Evolutionary conservation across 2,329 filamentous ascomycete species (phyloP), one percentile per base, ranked within the genome.

Genomic region (Diaporthe velutina): DNA sequence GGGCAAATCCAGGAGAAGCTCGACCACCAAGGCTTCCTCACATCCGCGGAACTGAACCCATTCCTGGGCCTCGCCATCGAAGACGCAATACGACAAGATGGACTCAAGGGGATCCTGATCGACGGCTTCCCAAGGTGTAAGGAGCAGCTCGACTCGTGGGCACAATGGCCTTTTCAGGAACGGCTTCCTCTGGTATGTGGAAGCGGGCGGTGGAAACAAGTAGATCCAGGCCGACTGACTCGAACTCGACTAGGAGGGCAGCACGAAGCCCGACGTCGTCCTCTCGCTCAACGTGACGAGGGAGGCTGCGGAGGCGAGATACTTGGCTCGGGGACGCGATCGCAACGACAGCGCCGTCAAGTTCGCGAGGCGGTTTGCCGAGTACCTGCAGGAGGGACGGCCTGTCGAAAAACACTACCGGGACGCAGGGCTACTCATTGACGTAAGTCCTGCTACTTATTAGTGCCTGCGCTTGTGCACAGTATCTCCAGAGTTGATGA

Each of bases 141-240:
- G 70, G 70, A 71, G 55, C 70, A 71, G 70, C 70, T 71, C 42
- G 33, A 28, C 13, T 71, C 70, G 42, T 71, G 70, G 70, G 55
- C 70, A 15, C 25, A 52, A 22, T 71, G 70, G 70, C 70, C 70
- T 13, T 71, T 71, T 30, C 70, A 61, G 38, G 70, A 71, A 12
- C 30, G 25, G 30, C 55, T 71, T 71, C 40, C 13, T 61, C 30
- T 71, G 70, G 70, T 71, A 54, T n/a, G 70, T 61, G 5, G 68
- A 28, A 2, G 22, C 40, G 15, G 38, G 40, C 2, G 9, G 13
- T 50, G 25, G 17, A 13, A 50, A 71, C 30, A 19, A 10, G 22
- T 54, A 40, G 2, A 22, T 33, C 15, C 10, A 22, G 25, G 22
- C 48, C 48, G 15, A 22, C 28, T 60, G 22, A 60, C 38, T 57